Percentiles rank a stretch among this genome's conserved stretches.
Evolutionary conservation across 1,284 basidiomycete genomes (phyloP).

Genomic region (Irpex sp.): DNA sequence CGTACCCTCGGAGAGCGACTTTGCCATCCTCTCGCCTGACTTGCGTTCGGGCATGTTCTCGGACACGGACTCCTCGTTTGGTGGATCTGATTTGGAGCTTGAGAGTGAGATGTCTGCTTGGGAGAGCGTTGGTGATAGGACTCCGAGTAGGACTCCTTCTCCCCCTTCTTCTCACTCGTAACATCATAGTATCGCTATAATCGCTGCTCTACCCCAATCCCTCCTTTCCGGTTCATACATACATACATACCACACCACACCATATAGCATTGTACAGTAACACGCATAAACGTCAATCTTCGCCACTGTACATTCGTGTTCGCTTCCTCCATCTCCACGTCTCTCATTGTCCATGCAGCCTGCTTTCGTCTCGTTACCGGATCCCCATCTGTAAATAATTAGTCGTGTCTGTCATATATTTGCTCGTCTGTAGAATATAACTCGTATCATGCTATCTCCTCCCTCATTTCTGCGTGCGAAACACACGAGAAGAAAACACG

Average conservation of each 20-base stretch:
- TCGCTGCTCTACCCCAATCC: not conserved
- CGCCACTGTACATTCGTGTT: not conserved
- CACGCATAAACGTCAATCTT: not conserved
- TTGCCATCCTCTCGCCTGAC: constrained; percentile 17
- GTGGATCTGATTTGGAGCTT: constrained; percentile 15
- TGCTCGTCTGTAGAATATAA: no score
- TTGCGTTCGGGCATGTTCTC: constrained; percentile 25
- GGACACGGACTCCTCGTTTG: constrained; percentile 18
- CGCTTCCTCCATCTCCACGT: not conserved
- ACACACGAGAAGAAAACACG: no score
- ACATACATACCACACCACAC: not conserved
- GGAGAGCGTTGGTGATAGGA: constrained; percentile 23
- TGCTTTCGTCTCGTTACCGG: not conserved
- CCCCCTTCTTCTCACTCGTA: constrained; percentile 13
- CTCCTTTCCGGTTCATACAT: not conserved
- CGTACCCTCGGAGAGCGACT: constrained; percentile 19
- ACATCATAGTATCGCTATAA: not conserved
- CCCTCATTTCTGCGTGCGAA: no score
- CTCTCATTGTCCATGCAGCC: not conserved
- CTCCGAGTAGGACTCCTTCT: constrained; percentile 1
- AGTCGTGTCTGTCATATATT: no score
- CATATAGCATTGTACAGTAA: not conserved
- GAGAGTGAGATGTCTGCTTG: constrained; percentile 20
- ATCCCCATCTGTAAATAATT: no score
- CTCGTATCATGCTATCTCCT: no score